A percentile compares a stretch with the other conserved stretches of the same genome.
phyloP scores from a whole-genome alignment of 2,329 filamentous ascomycete genomes.

The Nigrograna mackinnonii region DNA sequence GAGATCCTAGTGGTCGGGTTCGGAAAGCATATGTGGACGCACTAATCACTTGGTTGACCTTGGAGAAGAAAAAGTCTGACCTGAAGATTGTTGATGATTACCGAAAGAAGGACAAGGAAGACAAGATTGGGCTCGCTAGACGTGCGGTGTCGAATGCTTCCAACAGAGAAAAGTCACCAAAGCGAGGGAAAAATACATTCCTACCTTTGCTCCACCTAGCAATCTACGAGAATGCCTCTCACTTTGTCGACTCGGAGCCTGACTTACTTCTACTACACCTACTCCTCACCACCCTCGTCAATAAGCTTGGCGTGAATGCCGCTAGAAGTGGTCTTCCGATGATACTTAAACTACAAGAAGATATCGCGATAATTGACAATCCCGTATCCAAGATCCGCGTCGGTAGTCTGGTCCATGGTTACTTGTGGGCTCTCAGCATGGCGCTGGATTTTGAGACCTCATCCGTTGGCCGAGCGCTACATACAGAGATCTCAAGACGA shows the following conservation, averaged over 20 bases:
- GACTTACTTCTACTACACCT: slow-evolving; percentile 79
- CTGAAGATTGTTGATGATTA: slow-evolving; percentile 64
- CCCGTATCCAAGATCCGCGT: slow-evolving; percentile 76
- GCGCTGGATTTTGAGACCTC: slow-evolving; percentile 77
- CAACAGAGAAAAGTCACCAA: slow-evolving; percentile 59
- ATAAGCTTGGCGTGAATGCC: slow-evolving; percentile 81
- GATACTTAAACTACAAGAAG: slow-evolving; percentile 86
- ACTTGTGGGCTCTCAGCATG: slow-evolving; percentile 79
- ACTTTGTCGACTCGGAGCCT: slow-evolving; percentile 63
- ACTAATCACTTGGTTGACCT: slow-evolving; percentile 78
- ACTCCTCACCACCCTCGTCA: slow-evolving; percentile 73
- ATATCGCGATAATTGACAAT: slow-evolving; percentile 69
- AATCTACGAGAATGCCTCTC: slow-evolving; percentile 85
- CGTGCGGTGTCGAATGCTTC: slow-evolving; percentile 72
- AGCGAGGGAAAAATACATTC: slow-evolving; percentile 68
- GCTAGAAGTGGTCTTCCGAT: slow-evolving; percentile 80
- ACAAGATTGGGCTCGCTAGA: slow-evolving; percentile 52
- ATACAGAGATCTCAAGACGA: slow-evolving; percentile 75
- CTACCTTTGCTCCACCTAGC: slow-evolving; percentile 81
- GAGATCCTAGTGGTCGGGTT: slow-evolving; percentile 76
- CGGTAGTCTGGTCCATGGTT: slow-evolving; percentile 84
- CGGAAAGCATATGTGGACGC: slow-evolving; percentile 85
- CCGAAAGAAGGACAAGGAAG: slow-evolving; percentile 44
- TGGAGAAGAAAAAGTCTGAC: slow-evolving; percentile 74
- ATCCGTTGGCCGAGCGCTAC: slow-evolving; percentile 69